Base-by-base conservation (phyloP, 495 filamentous ascomycete genomes). In the Talaromyces trachyspermus region DNA sequence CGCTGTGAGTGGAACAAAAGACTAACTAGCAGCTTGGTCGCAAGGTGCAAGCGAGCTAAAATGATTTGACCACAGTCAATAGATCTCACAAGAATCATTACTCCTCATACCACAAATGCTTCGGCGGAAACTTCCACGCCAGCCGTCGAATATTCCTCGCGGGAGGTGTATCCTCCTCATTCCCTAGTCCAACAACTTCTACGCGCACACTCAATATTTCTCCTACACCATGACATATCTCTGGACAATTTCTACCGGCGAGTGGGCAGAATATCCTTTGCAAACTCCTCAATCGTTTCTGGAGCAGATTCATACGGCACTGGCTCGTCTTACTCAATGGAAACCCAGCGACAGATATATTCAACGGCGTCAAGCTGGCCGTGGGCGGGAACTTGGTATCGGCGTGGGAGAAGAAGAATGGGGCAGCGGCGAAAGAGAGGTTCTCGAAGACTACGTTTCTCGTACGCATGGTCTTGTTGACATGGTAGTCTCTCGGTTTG, bases 381-480 rank as follows among this genome's bases (percentile, higher is more conserved):
- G 87, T 85, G 20, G 86, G 88, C 29, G 92, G 91, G 89, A 95
- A 65, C 79, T 95, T 19, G 94, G 92, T 14, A 77, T 95, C 12
- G 94, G 94, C 1, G 89, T 96, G 10, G 92, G 90, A 24, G 89
- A 95, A 58, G 89, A 95, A 65, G 87, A 95, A 49, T 81, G 89
- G 69, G 89, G 90, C 2, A 95, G 88, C 53, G 88, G 88, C 11
- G 89, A 95, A 66, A 69, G 90, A 55, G 89, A 89, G 54, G 91
- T 96, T 1, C 70, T 99, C 1, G 92, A 95, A 60, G 88, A 86
- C 14, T 81, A 95, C 55, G 79, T 87, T 7, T 49, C 63, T 14
- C 68, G 61, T 62, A 78, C 61, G 51, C 86, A 66, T 62, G 92
- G 75, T 23, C 79, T 81, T 48, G 76, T 95, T 15, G 92, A 98